phyloP scores from a whole-genome alignment of 2,329 filamentous ascomycete species.

The Penicillium sp. region DNA sequence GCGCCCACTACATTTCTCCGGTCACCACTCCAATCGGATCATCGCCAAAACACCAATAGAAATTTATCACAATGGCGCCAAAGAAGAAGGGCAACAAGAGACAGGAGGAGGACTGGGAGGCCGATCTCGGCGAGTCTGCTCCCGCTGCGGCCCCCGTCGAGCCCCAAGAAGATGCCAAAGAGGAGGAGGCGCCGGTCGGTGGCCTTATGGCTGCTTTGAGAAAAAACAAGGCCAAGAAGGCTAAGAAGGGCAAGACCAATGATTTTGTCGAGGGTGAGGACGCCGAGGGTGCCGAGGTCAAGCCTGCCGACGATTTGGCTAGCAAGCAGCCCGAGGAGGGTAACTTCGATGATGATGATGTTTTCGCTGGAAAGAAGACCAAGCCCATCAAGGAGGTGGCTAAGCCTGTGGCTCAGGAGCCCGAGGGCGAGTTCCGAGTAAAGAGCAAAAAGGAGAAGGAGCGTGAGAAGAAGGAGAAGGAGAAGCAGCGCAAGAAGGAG shows the following conservation, averaged over 20 bases:
- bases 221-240: conserved; percentile 81
- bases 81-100: conserved; percentile 94
- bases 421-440: conserved; percentile 62
- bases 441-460: conserved; percentile 99
- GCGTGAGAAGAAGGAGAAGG: conserved; percentile 93
- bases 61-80: conserved; percentile 66
- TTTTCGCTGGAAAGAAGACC: conserved; percentile 80
- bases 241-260: conserved; percentile 81
- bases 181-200: conserved; percentile 57
- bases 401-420: conserved; percentile 45
- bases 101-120: conserved; percentile 89
- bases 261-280: conserved; percentile 72
- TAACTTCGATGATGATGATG: conserved; percentile 76
- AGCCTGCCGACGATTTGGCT: conserved; percentile 42
- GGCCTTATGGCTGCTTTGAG: conserved; percentile 76
- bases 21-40: conserved; percentile 18
- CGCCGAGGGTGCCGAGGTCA: conserved; percentile 40
- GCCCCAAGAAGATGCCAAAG: conserved; percentile 48
- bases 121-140: conserved; percentile 76
- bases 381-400: conserved; percentile 42
- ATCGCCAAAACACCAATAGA: background rate
- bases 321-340: conserved; percentile 78
- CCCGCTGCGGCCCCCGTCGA: conserved; percentile 48
- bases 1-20: conserved; percentile 20
- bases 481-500: conserved; percentile 98